These are phyloP conservation scores for Colletotrichum abscissum DNA, from an alignment of 2,329 filamentous ascomycete species.

Conservation along the genomic window DNA sequence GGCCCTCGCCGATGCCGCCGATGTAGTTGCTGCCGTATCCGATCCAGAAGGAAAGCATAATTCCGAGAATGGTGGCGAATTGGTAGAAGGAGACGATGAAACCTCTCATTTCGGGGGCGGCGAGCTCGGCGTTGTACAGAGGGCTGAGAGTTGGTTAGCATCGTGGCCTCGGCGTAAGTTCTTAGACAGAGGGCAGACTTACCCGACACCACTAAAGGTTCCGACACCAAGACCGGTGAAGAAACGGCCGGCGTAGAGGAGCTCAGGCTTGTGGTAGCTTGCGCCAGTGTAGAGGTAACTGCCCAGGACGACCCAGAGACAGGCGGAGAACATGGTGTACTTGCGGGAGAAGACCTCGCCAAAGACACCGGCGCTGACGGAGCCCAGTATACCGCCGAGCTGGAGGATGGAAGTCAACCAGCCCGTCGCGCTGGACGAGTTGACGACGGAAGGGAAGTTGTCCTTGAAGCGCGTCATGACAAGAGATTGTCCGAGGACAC, in stretches of 20 bases:
- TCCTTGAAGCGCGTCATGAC: conserved; percentile 63
- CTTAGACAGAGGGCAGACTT: not conserved
- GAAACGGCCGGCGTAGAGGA: conserved; percentile 61
- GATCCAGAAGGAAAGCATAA: conserved; percentile 63
- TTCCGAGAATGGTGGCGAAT: conserved; percentile 69
- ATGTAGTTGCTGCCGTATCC: conserved; percentile 59
- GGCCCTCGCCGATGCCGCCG: conserved; percentile 55
- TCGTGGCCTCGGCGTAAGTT: fast-evolving
- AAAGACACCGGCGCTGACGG: conserved; percentile 58
- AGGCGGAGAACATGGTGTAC: conserved; percentile 63
- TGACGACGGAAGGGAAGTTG: conserved; percentile 60
- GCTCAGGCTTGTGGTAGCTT: conserved; percentile 47
- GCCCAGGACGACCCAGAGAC: conserved; percentile 57
- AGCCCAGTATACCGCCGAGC: conserved; percentile 60
- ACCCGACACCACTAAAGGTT: conserved; percentile 55
- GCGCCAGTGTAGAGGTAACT: conserved; percentile 59
- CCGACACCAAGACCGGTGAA: conserved; percentile 62
- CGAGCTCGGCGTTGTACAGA: conserved; percentile 63
- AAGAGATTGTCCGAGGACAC: conserved; percentile 62
- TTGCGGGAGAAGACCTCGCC: conserved; percentile 62
- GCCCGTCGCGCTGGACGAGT: conserved; percentile 58
- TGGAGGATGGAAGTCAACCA: conserved; percentile 65
- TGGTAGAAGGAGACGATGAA: conserved; percentile 74
- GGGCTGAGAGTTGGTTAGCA: conserved; percentile 41
- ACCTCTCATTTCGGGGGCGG: conserved; percentile 74